Conservation (phyloP, 1,139 yeast species). For the Candida sanyaensis region DNA sequence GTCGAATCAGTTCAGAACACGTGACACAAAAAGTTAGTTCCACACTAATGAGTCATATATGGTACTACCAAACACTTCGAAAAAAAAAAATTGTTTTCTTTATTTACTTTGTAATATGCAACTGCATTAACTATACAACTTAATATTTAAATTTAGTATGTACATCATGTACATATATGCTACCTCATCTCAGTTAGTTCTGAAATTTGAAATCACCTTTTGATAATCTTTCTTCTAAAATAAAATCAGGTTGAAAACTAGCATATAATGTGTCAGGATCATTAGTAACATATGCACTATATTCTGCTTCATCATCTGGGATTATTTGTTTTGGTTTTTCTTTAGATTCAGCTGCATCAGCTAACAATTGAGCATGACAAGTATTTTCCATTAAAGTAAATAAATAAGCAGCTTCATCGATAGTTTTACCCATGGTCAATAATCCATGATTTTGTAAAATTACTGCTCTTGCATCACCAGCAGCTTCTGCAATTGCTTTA, state of each 20-base stretch:
- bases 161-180: too few relatives aligned
- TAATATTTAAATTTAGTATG: too few relatives aligned
- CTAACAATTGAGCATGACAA: conserved; percentile 71
- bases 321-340: conserved; percentile 32
- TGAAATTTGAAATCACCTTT: conserved; percentile 10
- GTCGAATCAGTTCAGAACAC: conserved; percentile 28
- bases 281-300: conserved; percentile 56
- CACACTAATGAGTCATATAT: not conserved
- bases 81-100: too few relatives aligned
- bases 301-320: conserved; percentile 63
- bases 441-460: conserved; percentile 79
- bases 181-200: too few relatives aligned
- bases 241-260: conserved; percentile 61
- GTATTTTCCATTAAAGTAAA: conserved; percentile 66
- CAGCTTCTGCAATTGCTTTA: conserved; percentile 59
- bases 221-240: conserved; percentile 17
- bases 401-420: conserved; percentile 79
- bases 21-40: not conserved
- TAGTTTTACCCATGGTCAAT: conserved; percentile 70
- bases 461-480: conserved; percentile 64
- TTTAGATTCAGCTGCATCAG: conserved; percentile 23
- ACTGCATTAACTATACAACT: too few relatives aligned
- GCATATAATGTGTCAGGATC: conserved; percentile 65
- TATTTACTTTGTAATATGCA: too few relatives aligned
- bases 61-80: not conserved